Evolutionary conservation across 2,329 filamentous ascomycete species (phyloP), one percentile per base, ranked within the genome.

Genomic region (Nigrograna mackinnonii): DNA sequence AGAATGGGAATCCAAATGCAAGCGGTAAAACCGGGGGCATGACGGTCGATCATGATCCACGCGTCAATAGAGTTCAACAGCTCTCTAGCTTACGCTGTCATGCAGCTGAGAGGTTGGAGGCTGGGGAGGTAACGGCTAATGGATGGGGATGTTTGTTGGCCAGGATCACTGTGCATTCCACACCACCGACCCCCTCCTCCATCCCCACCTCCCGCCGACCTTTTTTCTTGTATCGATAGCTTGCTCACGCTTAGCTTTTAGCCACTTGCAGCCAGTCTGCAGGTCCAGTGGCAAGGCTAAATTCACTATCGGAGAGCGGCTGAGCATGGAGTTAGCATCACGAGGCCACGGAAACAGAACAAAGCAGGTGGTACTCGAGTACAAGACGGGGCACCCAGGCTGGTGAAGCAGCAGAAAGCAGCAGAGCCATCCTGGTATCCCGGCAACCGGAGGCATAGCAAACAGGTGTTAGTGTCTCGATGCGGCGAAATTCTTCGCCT

Each of bases 11-110:
- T 33, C 11, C 13, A 33, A 12, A 33, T 33, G 31, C 18, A 12
- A 33, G 33, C 40, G 39, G 42, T 31, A 17, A 36, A 37, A 43
- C 44, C 54, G 49, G 31, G 31, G 31, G n/a, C 11, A 22, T 31
- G 43, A 22, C 36, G 38, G 47, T 22, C 38, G 54, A 57, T 60
- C 57, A 45, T 44, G 47, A 43, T 59, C 50, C 53, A 55, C 55
- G 58, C 57, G 55, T 60, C 53, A 62, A 61, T 50, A 50, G 39
- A 48, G 52, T 49, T 41, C 41, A 12, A 37, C 51, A 35, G 35
- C 13, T 37, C 26, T 44, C 43, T 39, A n/a, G n/a, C n/a, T n/a
- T n/a, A n/a, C 19, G 37, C 30, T 22, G 22, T 24, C n/a, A 18
- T 32, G 34, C 22, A 43, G 34, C 30, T 21, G 30, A 31, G 44